Evolutionary conservation across 2,329 filamentous ascomycete genomes (phyloP).

Genomic region (Neonectria sp.): DNA sequence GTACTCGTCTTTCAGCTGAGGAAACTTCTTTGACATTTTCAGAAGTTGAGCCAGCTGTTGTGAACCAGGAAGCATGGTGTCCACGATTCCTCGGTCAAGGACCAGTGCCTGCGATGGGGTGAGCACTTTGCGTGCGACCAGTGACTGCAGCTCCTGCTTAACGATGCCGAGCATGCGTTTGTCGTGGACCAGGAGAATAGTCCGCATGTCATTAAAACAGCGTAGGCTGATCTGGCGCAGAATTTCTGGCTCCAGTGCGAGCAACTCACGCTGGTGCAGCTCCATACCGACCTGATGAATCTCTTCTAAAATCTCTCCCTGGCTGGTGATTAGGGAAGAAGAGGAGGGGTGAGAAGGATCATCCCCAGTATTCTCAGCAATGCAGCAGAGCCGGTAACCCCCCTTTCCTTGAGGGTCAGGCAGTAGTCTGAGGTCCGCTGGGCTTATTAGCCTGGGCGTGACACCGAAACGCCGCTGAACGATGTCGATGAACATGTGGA

Average conservation of each 20-base stretch:
- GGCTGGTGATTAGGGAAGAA: conserved; percentile 29
- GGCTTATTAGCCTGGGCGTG: conserved; percentile 53
- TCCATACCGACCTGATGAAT: conserved; percentile 57
- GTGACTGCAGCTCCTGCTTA: conserved; percentile 50
- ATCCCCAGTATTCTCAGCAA: conserved; percentile 30
- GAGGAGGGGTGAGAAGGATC: background rate
- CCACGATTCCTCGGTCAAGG: conserved; percentile 49
- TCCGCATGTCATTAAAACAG: conserved; percentile 60
- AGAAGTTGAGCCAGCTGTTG: conserved; percentile 43
- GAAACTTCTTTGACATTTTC: conserved; percentile 21
- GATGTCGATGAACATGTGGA: conserved; percentile 55
- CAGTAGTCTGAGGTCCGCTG: conserved; percentile 52
- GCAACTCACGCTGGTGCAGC: conserved; percentile 56
- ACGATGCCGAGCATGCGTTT: conserved; percentile 60
- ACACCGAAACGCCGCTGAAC: conserved; percentile 47
- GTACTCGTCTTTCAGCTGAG: conserved; percentile 45
- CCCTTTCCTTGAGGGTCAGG: conserved; percentile 40
- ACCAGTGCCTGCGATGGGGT: conserved; percentile 45
- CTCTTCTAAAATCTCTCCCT: conserved; percentile 50
- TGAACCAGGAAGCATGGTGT: conserved; percentile 54
- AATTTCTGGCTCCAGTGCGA: conserved; percentile 49
- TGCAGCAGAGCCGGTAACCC: conserved; percentile 50
- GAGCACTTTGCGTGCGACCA: conserved; percentile 48
- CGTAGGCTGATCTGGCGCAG: conserved; percentile 54
- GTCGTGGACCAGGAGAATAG: conserved; percentile 58